Evolutionary conservation across 2,329 filamentous ascomycete genomes (phyloP).

Genomic region (Pezicula carpinea): DNA sequence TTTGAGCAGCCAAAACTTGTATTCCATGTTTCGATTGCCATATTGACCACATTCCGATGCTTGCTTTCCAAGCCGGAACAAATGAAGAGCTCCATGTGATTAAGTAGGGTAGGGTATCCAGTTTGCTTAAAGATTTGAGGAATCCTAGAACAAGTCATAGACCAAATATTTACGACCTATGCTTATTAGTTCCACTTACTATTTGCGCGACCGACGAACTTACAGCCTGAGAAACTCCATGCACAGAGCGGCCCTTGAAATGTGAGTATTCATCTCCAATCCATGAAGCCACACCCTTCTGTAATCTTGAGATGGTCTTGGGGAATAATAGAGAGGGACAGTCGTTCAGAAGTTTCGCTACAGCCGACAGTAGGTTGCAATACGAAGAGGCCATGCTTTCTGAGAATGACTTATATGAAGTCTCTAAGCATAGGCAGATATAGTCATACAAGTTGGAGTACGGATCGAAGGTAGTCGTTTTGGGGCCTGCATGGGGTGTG

Average conservation of each 20-base stretch:
- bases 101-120: constrained; percentile 39
- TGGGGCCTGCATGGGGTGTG: constrained; percentile 36
- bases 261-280: constrained; percentile 50
- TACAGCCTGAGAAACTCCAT: constrained; percentile 40
- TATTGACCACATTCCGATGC: constrained; percentile 49
- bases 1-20: constrained; percentile 57
- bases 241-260: constrained; percentile 37
- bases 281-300: constrained; percentile 59
- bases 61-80: constrained; percentile 54
- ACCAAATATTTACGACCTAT: constrained; percentile 48
- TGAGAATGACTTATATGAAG: constrained; percentile 42
- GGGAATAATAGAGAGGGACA: constrained; percentile 42
- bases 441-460: constrained; percentile 64
- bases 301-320: constrained; percentile 53
- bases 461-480: constrained; percentile 48
- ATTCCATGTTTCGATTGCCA: constrained; percentile 63
- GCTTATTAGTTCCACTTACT: too few species aligned
- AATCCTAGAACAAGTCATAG: constrained; percentile 35
- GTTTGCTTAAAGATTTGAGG: constrained; percentile 31
- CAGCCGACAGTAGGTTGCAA: constrained; percentile 43
- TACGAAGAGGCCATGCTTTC: constrained; percentile 40
- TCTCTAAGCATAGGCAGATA: constrained; percentile 45
- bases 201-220: too few species aligned
- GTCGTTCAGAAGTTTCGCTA: constrained; percentile 32
- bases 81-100: constrained; percentile 49